These are phyloP conservation scores for Roridomyces roridus DNA, from an alignment of 768 basidiomycete species.

Conservation along the genomic window DNA sequence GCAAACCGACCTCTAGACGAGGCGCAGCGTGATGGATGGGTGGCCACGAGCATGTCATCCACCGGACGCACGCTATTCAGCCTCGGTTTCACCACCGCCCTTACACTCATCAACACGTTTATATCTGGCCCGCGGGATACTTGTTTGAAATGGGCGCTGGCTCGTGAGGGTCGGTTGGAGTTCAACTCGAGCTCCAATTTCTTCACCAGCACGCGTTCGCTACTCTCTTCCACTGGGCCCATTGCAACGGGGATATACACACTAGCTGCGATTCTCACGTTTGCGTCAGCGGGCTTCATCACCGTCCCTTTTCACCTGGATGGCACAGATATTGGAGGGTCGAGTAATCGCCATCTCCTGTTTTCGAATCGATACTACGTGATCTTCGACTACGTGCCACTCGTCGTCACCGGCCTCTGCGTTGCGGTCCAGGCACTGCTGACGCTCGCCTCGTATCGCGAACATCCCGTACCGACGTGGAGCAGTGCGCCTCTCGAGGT, in stretches of 20 bases:
- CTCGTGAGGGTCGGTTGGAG: background rate
- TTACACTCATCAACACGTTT: background rate
- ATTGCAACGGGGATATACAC: background rate
- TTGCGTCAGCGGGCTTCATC: slow-evolving; percentile 3
- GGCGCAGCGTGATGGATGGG: background rate
- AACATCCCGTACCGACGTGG: background rate
- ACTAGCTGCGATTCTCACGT: background rate
- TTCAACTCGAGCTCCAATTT: slow-evolving; percentile 1
- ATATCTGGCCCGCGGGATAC: background rate
- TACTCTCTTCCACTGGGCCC: background rate
- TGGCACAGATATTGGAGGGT: background rate
- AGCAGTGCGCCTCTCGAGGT: background rate
- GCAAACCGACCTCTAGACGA: background rate
- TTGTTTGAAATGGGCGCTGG: background rate
- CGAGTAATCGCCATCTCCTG: background rate
- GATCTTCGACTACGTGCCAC: background rate
- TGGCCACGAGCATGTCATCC: background rate
- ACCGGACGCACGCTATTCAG: background rate
- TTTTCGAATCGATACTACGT: slow-evolving; percentile 2
- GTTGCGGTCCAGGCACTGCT: background rate
- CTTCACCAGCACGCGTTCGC: background rate
- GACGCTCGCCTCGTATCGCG: background rate
- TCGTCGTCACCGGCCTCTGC: background rate
- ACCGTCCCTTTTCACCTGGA: background rate
- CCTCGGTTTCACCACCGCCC: background rate